Base-by-base conservation (phyloP, 2,329 filamentous ascomycete genomes). In the Fusarium continuum region DNA sequence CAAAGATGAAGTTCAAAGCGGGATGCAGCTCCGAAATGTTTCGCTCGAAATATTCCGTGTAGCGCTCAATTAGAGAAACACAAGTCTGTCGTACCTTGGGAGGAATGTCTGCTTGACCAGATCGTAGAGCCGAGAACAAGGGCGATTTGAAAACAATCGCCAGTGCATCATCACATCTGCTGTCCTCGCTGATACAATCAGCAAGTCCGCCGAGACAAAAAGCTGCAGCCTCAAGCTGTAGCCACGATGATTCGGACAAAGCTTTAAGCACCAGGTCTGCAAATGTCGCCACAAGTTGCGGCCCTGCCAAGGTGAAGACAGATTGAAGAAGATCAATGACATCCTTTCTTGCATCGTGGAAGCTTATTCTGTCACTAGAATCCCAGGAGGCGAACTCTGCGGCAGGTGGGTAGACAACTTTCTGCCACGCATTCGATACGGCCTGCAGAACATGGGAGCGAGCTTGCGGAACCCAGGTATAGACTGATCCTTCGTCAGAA, bases 291-390 rank as follows among this genome's bases (percentile, higher is more conserved):
- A 90, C 78, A 10, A 90, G 74, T 29, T 80, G 75, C 20, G 82
- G 78, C 0, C 86, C 86, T 35, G 84, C 82, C 14, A 90, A 76
- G 4, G 88, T 81, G 67, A 88, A 93, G 4, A 89, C 85, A 3
- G 89, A 87, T 65, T 92, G 87, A 23, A 95, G 80, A 45, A 95
- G 83, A 72, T 96, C 91, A 45, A 85, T 83, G n/a, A 93, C 88
- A 69, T 96, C 92, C 66, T 90, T 88, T 25, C 92, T 84, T 41
- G 91, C 91, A 54, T 91, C 88, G 46, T 83, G 81, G 74, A 93
- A 93, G 0, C 83, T 86, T 45, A 84, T 82, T 32, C 85, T 85
- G 28, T 91, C 88, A 20, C 86, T 85, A 5, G 87, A 86, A 61
- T 91, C 89, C 91, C 91, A 94, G 0, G 81, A 79, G 25, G 81